Base-by-base conservation (phyloP, 2,329 filamentous ascomycete genomes). In the Aureobasidium sp. region DNA sequence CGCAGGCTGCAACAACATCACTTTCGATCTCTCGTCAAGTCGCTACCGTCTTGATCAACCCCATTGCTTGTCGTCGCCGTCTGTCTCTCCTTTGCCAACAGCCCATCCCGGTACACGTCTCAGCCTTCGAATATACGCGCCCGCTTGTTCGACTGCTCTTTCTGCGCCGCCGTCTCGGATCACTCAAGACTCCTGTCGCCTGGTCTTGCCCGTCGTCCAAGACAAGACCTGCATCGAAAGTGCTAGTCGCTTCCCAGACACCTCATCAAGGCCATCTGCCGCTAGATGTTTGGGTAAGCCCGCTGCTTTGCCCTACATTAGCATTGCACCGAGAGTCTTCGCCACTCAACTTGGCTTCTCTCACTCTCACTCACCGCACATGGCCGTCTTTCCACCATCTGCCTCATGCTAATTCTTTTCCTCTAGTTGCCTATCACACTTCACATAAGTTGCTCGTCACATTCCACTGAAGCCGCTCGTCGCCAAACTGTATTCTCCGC, bases 401-500 rank as follows among this genome's bases (percentile, higher is more conserved):
- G 3, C 48, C 29, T 32, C 52, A n/a, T 11, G 55, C 57, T 59
- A 50, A 59, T 13, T 25, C 34, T 3, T 42, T 9, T 16, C n/a
- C 45, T 16, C 3, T 34, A 62, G 60, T 57, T 15, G n/a, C 15
- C 41, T 41, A 27, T 41, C 27, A 34, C 27, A 10, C 65, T 8
- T 21, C 34, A 11, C 5, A 8, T 47, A 39, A 48, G 59, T 47
- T 21, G 21, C 21, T 21, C 21, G 21, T 21, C 21, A 21, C 21
- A 21, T 21, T 21, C 21, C 21, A 21, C 21, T 21, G 21, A 21
- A 21, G 21, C 21, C 41, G 42, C 48, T 76, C 83, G 83, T 49
- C 57, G 44, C 72, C 82, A 87, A 85, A 72, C 79, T 86, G 85
- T 85, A 88, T 86, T 89, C 86, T 67, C 85, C 84, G 76, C 82